These are phyloP conservation scores for Cenococcum geophilum DNA, from an alignment of 495 filamentous ascomycete species.

Conservation along the genomic window DNA sequence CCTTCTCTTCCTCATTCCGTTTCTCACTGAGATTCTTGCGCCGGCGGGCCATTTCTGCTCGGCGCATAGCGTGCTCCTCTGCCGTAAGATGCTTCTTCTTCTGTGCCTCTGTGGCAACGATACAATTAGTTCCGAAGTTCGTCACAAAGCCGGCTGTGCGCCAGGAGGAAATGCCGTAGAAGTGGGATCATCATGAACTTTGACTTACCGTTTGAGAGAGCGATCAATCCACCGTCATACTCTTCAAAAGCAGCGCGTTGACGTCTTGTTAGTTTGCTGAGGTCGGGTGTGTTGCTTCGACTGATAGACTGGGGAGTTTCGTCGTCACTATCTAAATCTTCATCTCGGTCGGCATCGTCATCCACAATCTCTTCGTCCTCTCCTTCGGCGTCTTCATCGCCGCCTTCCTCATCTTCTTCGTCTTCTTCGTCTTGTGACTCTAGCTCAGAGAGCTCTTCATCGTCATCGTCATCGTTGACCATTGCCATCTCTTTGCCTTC, in stretches of 20 bases:
- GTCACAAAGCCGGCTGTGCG: not conserved
- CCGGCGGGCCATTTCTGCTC: slow-evolving; percentile 91
- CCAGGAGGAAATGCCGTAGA: not conserved
- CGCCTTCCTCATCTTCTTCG: slow-evolving; percentile 52
- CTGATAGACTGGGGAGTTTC: slow-evolving; percentile 50
- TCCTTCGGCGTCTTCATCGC: slow-evolving; percentile 49
- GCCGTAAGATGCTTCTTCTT: slow-evolving; percentile 88
- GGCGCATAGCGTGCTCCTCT: slow-evolving; percentile 90
- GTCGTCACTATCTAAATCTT: slow-evolving; percentile 62
- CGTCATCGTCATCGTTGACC: slow-evolving; percentile 45
- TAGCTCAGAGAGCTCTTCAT: slow-evolving; percentile 42
- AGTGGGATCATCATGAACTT: not conserved
- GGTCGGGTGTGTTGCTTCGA: slow-evolving; percentile 64
- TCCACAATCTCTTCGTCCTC: slow-evolving; percentile 42
- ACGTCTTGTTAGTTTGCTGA: slow-evolving; percentile 80
- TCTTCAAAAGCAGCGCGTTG: slow-evolving; percentile 67
- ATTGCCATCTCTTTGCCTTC: slow-evolving; percentile 57
- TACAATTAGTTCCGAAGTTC: not conserved
- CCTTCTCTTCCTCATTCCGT: slow-evolving; percentile 98
- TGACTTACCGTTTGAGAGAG: slow-evolving; percentile 70
- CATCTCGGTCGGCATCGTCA: slow-evolving; percentile 45
- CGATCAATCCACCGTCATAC: slow-evolving; percentile 64
- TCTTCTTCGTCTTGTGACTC: slow-evolving; percentile 43
- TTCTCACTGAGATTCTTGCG: slow-evolving; percentile 96
- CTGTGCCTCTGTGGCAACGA: slow-evolving; percentile 62